A percentile compares a stretch with the other conserved stretches of the same genome.
phyloP scores from a whole-genome alignment of 2,329 filamentous ascomycete species.

The Paecilomyces variotii region DNA sequence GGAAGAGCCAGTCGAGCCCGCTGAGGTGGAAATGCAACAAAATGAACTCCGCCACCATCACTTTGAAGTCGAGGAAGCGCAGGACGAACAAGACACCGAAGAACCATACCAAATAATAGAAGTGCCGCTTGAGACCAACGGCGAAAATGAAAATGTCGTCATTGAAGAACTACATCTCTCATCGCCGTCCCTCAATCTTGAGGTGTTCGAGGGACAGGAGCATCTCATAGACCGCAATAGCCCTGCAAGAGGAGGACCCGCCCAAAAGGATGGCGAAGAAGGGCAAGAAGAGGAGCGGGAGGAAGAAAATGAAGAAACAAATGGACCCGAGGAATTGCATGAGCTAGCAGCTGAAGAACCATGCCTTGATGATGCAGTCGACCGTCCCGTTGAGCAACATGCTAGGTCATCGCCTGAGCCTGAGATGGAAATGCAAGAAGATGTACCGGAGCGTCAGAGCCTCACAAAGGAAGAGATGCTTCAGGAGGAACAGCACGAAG shows the following conservation, averaged over 20 bases:
- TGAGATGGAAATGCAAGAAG: neutral
- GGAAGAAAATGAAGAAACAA: neutral
- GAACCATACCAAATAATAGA: neutral
- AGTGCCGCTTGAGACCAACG: neutral
- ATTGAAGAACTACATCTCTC: neutral
- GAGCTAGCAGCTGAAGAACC: neutral
- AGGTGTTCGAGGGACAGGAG: neutral
- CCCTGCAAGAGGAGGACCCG: neutral
- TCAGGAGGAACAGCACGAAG: neutral
- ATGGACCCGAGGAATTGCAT: too few relatives aligned
- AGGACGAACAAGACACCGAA: neutral
- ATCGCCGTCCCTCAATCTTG: neutral
- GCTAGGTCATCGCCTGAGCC: neutral
- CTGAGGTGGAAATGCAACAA: neutral
- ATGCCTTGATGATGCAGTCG: neutral
- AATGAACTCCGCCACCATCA: neutral
- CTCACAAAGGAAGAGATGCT: neutral
- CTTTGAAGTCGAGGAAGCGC: neutral
- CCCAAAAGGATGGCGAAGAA: constrained; percentile 1
- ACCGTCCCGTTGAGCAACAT: neutral
- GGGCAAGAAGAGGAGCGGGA: constrained; percentile 8
- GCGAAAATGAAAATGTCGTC: neutral
- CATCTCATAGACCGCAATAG: neutral
- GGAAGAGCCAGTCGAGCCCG: neutral
- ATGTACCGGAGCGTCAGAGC: neutral